These are phyloP conservation scores for Phytophthora chlamydospora DNA, from an alignment of 352 stramenopile species.

Conservation along the genomic window DNA sequence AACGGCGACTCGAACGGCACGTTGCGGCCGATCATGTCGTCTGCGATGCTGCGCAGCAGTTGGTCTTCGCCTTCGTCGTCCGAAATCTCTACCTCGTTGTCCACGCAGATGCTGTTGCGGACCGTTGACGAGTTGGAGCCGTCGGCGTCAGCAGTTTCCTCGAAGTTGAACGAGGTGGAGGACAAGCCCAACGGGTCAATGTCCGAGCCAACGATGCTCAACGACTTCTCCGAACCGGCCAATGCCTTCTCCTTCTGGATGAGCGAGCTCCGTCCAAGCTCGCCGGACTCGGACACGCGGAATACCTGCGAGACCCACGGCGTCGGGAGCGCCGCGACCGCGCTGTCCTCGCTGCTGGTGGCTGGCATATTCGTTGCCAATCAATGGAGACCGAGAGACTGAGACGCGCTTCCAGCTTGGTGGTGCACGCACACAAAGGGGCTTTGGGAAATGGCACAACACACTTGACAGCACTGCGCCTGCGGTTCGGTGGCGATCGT, in stretches of 20 bases:
- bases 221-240: slow-evolving; percentile 7
- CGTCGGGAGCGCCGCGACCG: slow-evolving; percentile 11
- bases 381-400: slow-evolving; percentile 12
- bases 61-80: slow-evolving; percentile 28
- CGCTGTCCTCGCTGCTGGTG: slow-evolving; percentile 24
- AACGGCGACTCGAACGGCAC: slow-evolving; percentile 69
- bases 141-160: slow-evolving; percentile 11
- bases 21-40: slow-evolving; percentile 56
- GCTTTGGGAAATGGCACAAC: slow-evolving; percentile 21
- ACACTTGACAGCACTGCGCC: slow-evolving; percentile 8
- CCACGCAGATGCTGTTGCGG: slow-evolving; percentile 21
- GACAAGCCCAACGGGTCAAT: slow-evolving; percentile 25
- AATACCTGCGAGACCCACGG: slow-evolving; percentile 36
- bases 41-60: slow-evolving; percentile 41
- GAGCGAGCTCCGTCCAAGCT: slow-evolving; percentile 20
- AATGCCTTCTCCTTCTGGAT: slow-evolving; percentile 29
- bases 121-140: slow-evolving; percentile 25
- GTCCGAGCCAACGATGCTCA: slow-evolving; percentile 25
- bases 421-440: slow-evolving; percentile 12
- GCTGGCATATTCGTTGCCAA: slow-evolving; percentile 18
- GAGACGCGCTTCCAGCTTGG: not conserved
- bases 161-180: slow-evolving; percentile 26
- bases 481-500: slow-evolving; percentile 22
- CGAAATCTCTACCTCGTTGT: slow-evolving; percentile 22
- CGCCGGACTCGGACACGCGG: slow-evolving; percentile 18